Percentiles rank a stretch among this genome's conserved stretches.
These are phyloP conservation scores for Gnomoniopsis smithogilvyi DNA, from an alignment of 2,329 filamentous ascomycete genomes.

Conservation along the genomic window DNA sequence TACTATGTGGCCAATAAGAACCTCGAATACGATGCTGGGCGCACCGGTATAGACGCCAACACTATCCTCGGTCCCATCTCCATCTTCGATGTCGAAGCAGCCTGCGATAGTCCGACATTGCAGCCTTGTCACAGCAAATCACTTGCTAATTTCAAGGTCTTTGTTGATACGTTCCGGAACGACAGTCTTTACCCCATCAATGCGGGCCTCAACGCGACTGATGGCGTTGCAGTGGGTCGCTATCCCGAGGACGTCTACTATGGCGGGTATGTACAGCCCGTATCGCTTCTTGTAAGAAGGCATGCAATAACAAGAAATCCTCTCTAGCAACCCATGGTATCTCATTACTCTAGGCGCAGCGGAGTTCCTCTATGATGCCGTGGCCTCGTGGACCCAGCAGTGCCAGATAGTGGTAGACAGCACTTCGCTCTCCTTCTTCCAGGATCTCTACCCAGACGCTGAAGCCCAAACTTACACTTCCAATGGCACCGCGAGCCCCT, in stretches of 20 bases:
- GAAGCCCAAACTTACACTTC: conserved; percentile 44
- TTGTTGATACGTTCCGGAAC: conserved; percentile 51
- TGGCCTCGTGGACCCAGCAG: conserved; percentile 49
- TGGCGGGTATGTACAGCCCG: conserved; percentile 21
- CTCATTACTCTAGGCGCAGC: conserved; percentile 54
- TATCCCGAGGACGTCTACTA: conserved; percentile 53
- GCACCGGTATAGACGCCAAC: conserved; percentile 56
- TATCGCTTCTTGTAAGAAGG: not conserved
- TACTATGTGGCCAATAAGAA: conserved; percentile 53
- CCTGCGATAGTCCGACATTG: conserved; percentile 51
- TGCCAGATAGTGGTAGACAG: conserved; percentile 46
- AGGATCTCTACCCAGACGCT: conserved; percentile 45
- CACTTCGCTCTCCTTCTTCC: conserved; percentile 54
- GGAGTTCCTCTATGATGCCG: conserved; percentile 55
- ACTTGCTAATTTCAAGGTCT: conserved; percentile 54
- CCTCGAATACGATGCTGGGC: conserved; percentile 31
- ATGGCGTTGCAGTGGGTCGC: conserved; percentile 42
- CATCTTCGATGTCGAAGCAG: conserved; percentile 47
- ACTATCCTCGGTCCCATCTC: conserved; percentile 45
- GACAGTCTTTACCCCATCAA: conserved; percentile 49
- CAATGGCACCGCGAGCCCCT: conserved; percentile 29
- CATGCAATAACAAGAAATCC: not conserved
- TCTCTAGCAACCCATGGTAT: conserved; percentile 54
- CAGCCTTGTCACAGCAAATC: conserved; percentile 51
- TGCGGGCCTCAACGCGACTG: conserved; percentile 38